A percentile compares a stretch with the other conserved stretches of the same genome.
phyloP scores from a whole-genome alignment of 31 red algal species.

The Asparagopsis taxiformis region DNA sequence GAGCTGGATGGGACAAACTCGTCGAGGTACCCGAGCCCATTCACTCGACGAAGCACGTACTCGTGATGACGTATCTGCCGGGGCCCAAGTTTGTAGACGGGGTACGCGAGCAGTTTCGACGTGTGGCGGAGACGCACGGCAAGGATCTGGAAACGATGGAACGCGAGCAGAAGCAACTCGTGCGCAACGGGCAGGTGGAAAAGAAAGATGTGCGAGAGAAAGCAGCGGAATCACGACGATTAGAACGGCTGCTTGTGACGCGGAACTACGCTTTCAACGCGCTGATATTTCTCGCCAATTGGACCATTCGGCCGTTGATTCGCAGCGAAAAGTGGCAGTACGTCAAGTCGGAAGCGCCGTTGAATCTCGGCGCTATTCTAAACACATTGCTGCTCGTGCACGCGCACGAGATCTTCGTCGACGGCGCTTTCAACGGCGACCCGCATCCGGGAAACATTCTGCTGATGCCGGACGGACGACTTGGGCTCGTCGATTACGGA shows the following conservation, averaged over 20 bases:
- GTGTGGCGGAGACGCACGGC: slow-evolving; percentile 45
- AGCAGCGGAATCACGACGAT: slow-evolving; percentile 16
- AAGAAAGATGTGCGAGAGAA: background rate
- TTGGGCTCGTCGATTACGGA: slow-evolving; percentile 91
- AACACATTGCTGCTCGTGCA: slow-evolving; percentile 70
- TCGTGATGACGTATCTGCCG: slow-evolving; percentile 65
- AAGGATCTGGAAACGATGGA: slow-evolving; percentile 54
- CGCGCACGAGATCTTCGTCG: slow-evolving; percentile 76
- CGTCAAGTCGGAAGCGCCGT: slow-evolving; percentile 14
- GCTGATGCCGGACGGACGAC: slow-evolving; percentile 71
- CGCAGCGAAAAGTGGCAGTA: slow-evolving; percentile 42
- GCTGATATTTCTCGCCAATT: slow-evolving; percentile 43
- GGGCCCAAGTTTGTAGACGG: slow-evolving; percentile 70
- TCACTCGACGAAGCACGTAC: slow-evolving; percentile 51
- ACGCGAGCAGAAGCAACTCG: slow-evolving; percentile 44
- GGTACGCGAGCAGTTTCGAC: slow-evolving; percentile 41
- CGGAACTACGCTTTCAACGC: slow-evolving; percentile 40
- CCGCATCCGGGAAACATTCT: slow-evolving; percentile 94
- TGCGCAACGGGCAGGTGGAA: slow-evolving; percentile 30
- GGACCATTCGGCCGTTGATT: slow-evolving; percentile 43
- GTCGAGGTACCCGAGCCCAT: slow-evolving; percentile 62
- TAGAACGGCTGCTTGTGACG: slow-evolving; percentile 19
- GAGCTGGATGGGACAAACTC: slow-evolving; percentile 24
- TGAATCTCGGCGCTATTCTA: slow-evolving; percentile 70
- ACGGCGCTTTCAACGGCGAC: slow-evolving; percentile 94